Conservation (phyloP, 1,284 basidiomycete genomes). For the Amylostereum chailletii region DNA sequence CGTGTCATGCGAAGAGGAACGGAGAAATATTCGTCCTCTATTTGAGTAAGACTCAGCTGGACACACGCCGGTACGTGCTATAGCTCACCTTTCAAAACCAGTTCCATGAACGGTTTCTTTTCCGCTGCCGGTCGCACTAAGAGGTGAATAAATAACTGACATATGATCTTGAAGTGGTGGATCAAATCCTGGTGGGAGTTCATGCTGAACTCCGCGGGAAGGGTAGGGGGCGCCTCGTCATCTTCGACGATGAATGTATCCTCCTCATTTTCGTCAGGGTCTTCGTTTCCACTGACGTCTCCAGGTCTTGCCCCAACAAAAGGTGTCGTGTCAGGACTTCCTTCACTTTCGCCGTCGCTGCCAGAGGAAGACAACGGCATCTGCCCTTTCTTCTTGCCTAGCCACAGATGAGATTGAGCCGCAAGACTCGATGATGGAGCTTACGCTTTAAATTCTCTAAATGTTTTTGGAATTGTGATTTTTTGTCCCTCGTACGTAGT, state of each 20-base stretch:
- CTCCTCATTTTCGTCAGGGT: constrained; percentile 20
- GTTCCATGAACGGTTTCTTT: constrained; percentile 45
- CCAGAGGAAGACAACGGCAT: neutral
- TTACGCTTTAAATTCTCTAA: constrained; percentile 58
- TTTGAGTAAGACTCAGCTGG: neutral
- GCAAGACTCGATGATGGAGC: constrained; percentile 10
- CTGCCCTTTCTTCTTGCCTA: constrained; percentile 8
- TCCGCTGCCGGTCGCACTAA: constrained; percentile 50
- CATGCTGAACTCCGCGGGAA: constrained; percentile 75
- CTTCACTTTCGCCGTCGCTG: no score
- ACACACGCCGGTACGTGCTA: neutral
- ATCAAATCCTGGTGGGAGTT: constrained; percentile 63
- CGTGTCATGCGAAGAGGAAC: constrained; percentile 53
- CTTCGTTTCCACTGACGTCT: neutral
- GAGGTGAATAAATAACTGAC: constrained; percentile 78
- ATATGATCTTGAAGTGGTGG: constrained; percentile 78
- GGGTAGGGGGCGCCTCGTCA: constrained; percentile 28
- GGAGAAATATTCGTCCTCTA: constrained; percentile 65
- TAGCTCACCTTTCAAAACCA: constrained; percentile 41
- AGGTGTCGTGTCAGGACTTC: no score
- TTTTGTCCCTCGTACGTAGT: constrained; percentile 51
- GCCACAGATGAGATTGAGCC: no score
- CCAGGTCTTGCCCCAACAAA: no score
- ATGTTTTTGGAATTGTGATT: constrained; percentile 51
- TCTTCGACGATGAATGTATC: constrained; percentile 72